Base-by-base conservation (phyloP, 2,329 filamentous ascomycete species). In the Malbranchea cinnamomea region DNA sequence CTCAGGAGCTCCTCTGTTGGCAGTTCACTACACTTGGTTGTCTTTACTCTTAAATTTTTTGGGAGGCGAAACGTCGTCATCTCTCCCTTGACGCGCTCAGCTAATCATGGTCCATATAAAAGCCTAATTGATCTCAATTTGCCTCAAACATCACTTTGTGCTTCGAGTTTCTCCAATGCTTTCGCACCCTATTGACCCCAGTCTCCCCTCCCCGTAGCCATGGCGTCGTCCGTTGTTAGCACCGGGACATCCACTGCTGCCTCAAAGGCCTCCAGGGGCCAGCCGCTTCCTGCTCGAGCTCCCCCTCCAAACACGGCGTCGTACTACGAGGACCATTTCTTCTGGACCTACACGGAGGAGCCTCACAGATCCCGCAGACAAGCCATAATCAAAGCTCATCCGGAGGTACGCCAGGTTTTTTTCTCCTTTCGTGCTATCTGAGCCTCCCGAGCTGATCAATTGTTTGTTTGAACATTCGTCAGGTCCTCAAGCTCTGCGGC, bases 291-390 rank as follows among this genome's bases (percentile, higher is more conserved):
- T n/a, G 28, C 27, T 13, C 26, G 26, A 11, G 26, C 28, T 26
- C 32, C 48, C 26, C n/a, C n/a, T n/a, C 48, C 52, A 29, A 49
- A 52, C 19, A 42, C 49, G 25, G 31, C 40, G 18, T 48, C 50
- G 21, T 41, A 47, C 4, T 47, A 52, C 5, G 57, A 59, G 10
- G 59, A 74, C 38, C 68, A 75, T 53, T 95, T 95, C 67, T 93
- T 92, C 62, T 95, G 91, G 89, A 93, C 89, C 23, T 95, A 98
- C 53, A 94, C 89, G 6, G 89, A 98, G 56, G 89, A 98, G 59
- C 89, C 89, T 38, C 89, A 98, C 58, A 74, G 84, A 43, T 89
- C 87, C 18, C 68, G 89, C 44, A 72, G 89, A 34, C 72, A 87
- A 45, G 83, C 84, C 38, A 98, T 98, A 47, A 95, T 98, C 59